Base-by-base conservation (phyloP, 805 yeast genomes). In the Saccharomyces cerevisiae region DNA sequence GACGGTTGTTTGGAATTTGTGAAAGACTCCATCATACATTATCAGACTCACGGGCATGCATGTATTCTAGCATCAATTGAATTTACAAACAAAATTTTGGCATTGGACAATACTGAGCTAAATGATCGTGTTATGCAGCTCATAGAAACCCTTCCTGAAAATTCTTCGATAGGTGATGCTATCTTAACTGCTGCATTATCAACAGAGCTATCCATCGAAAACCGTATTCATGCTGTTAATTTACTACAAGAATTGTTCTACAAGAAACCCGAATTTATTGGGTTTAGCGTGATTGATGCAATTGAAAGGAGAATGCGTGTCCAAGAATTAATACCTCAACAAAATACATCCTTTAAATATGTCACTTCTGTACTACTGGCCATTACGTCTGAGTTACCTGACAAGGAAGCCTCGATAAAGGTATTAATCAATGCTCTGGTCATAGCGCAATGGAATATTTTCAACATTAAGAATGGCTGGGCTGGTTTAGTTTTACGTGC, bases 401-500 rank as follows among this genome's bases (percentile, higher is more conserved):
- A 72, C 29, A 59, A 58, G 8, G 59, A 58, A 1, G 53, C 68
- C 10, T 54, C 73, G 49, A 63, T 66, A 3, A 54, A 65, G 6
- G 70, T 74, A 24, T 57, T 84, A 14, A 57, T 76, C 21, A 69
- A 74, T 9, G 56, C 75, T 17, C 62, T 83, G 17, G 65, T 81
- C 26, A 57, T 78, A 5, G 60, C 78, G 17, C 86, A 84, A 61
- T 76, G 74, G 55, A 50, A 61, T 2, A 52, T 60, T 2, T 65
- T 80, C n/a, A 58, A 69, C 48, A 54, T 68, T 57, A 71, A 74
- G 65, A 71, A 79, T 56, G 84, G 85, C 1, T 92, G 98, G 98
- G 85, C 89, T 32, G 87, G 87, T 0, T 69, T 89, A 46, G 83
- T 83, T 41, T 79, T 84, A 61, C 73, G 79, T 48, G 78, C 86